These are phyloP conservation scores for Teratosphaeria zuluensis DNA, from an alignment of 2,329 filamentous ascomycete genomes.

Conservation along the genomic window DNA sequence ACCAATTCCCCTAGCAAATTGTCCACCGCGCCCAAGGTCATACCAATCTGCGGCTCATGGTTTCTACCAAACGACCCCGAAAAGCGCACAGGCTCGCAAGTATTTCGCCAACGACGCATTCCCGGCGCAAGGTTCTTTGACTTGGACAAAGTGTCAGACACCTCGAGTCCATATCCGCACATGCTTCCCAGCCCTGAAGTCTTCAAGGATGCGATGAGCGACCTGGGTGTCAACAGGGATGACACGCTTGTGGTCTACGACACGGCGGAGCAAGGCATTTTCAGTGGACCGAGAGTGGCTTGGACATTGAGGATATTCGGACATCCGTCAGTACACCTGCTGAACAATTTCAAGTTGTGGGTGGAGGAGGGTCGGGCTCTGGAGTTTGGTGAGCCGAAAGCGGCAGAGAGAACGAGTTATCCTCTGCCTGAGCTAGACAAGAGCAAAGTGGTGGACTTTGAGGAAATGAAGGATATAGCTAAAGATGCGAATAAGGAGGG, in stretches of 20 bases:
- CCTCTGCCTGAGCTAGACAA: conserved; percentile 38
- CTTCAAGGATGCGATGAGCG: conserved; percentile 82
- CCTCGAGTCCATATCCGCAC: conserved; percentile 81
- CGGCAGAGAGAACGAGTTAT: conserved; percentile 34
- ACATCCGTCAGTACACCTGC: conserved; percentile 73
- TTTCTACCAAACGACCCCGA: conserved; percentile 82
- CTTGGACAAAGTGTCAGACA: conserved; percentile 82
- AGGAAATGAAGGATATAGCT: conserved; percentile 70
- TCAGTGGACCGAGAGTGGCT: conserved; percentile 83
- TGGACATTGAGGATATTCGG: conserved; percentile 92
- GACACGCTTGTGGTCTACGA: conserved; percentile 94
- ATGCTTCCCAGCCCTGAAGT: conserved; percentile 79
- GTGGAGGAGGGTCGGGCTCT: conserved; percentile 72
- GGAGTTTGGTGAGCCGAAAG: conserved; percentile 62
- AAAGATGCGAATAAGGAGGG: conserved; percentile 73
- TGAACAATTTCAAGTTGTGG: conserved; percentile 97
- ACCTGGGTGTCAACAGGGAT: conserved; percentile 74
- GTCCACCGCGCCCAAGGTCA: conserved; percentile 70
- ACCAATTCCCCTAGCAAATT: conserved; percentile 72
- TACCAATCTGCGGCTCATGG: conserved; percentile 89
- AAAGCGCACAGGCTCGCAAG: conserved; percentile 66
- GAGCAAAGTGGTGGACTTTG: conserved; percentile 65
- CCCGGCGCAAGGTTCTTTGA: conserved; percentile 93
- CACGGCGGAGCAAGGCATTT: conserved; percentile 80
- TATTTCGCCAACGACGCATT: conserved; percentile 74